Base-by-base conservation (phyloP, 2,329 filamentous ascomycete genomes). In the Biscogniauxia marginata region DNA sequence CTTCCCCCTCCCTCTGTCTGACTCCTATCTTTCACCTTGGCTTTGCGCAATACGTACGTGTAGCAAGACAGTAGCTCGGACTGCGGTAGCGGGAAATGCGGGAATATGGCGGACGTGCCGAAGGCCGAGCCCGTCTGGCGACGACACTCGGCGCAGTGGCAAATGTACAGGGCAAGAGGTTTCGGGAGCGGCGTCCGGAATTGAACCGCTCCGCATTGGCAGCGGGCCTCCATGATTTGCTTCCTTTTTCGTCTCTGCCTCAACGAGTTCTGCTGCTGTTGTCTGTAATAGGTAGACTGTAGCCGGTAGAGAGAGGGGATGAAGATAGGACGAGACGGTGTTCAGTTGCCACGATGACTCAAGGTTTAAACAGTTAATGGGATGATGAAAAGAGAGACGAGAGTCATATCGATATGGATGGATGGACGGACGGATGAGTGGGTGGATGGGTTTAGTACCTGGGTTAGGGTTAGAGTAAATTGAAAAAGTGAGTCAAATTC, bases 41-140 rank as follows among this genome's bases (percentile, higher is more conserved):
- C n/a, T n/a, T n/a, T n/a, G n/a, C n/a, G n/a, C n/a, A 19, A 24
- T n/a, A 77, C 80, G 68, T 66, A 83, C 83, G 74, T 76, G 62
- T 85, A 85, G 61, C 80, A 82, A 55, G 79, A 79, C 61, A 86
- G 65, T 48, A 77, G 59, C 20, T 79, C 75, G 16, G 68, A 72
- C 39, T 72, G 70, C 0, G 85, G 83, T 23, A 89, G 73, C 8
- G 75, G 69, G 58, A 90, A 90, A n/a, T 77, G 77, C 1, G 86
- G 87, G 64, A 89, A 90, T 58, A 89, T 88, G 63, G 87, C 87
- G 34, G 84, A 86, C 25, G 85, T 83, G 23, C 86, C 87, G 71
- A 87, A 89, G 1, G 87, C 85, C 7, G 84, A 86, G 53, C 83
- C 77, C 24, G 84, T 84, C 73, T 89, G 87, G 55, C 82, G 79